Evolutionary conservation across 2,329 filamentous ascomycete genomes (phyloP).

Genomic region (Calonectria naviculata): DNA sequence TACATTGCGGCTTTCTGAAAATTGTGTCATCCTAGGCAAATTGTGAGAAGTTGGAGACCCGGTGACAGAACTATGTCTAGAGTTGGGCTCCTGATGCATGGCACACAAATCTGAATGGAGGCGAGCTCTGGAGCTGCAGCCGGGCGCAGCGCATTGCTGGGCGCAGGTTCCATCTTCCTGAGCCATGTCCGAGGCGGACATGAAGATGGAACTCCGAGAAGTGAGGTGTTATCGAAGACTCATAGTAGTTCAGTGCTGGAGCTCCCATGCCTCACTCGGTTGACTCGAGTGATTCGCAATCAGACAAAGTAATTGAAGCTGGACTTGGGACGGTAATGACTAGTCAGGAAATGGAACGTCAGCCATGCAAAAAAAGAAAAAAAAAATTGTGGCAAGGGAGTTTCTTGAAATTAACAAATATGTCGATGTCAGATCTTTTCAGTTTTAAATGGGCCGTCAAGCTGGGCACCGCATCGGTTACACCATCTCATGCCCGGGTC

Average conservation of each 20-base stretch:
- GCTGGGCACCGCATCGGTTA: conserved; percentile 63
- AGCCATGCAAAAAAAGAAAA: conserved; percentile 1
- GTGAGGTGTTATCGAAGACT: conserved; percentile 12
- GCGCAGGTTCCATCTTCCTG: conserved; percentile 25
- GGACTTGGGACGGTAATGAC: neutral
- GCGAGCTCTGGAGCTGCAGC: conserved; percentile 24
- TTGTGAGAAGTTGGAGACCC: neutral
- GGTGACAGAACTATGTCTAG: neutral
- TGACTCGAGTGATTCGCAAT: neutral
- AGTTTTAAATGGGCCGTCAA: conserved; percentile 69
- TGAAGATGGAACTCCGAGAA: conserved; percentile 10
- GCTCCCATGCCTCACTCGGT: neutral
- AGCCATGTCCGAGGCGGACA: conserved; percentile 30
- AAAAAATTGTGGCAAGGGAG: neutral
- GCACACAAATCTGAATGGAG: conserved; percentile 29
- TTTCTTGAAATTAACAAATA: conserved; percentile 5
- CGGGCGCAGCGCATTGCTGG: conserved; percentile 26
- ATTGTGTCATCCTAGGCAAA: conserved; percentile 2
- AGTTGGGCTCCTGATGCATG: conserved; percentile 18
- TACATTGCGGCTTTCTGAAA: conserved; percentile 16
- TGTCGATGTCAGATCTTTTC: conserved; percentile 78
- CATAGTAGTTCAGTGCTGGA: conserved; percentile 13
- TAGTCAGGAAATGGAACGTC: neutral
- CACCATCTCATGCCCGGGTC: conserved; percentile 40
- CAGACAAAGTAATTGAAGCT: neutral